Percentiles rank a stretch among this genome's conserved stretches.
Evolutionary conservation across 139 green algal species (phyloP).

Genomic region (Chlorella vulgaris): DNA sequence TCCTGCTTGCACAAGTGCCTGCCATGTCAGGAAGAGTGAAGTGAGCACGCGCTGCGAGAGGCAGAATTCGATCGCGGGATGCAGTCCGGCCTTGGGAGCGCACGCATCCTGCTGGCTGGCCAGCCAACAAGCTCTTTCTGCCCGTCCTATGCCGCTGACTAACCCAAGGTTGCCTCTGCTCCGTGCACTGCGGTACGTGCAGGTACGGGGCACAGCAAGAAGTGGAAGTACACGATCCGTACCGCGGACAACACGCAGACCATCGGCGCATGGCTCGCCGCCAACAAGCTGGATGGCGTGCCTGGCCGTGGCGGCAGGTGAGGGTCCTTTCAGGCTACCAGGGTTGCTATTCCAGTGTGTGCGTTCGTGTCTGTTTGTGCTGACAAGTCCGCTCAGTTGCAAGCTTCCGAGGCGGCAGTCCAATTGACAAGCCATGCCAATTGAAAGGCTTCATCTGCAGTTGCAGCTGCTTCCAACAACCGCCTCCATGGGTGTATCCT

Average conservation of each 20-base stretch:
- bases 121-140: neutral
- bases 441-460: neutral
- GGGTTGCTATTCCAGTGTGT: neutral
- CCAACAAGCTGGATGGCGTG: constrained; percentile 13
- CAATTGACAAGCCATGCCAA: neutral
- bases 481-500: no score
- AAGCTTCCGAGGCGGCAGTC: no score
- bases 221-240: constrained; percentile 73
- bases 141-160: neutral
- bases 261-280: constrained; percentile 55
- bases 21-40: no score
- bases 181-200: neutral
- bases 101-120: no score
- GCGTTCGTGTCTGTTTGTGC: neutral
- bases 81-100: no score
- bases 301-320: no score
- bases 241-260: constrained; percentile 6
- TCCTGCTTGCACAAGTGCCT: no score
- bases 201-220: constrained; percentile 73
- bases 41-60: no score
- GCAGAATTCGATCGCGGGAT: no score
- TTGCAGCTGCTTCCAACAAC: neutral
- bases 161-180: neutral
- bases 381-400: neutral
- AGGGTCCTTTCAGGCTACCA: neutral